Base-by-base conservation (phyloP, 345 rosid species). In the Acer saccharum region DNA sequence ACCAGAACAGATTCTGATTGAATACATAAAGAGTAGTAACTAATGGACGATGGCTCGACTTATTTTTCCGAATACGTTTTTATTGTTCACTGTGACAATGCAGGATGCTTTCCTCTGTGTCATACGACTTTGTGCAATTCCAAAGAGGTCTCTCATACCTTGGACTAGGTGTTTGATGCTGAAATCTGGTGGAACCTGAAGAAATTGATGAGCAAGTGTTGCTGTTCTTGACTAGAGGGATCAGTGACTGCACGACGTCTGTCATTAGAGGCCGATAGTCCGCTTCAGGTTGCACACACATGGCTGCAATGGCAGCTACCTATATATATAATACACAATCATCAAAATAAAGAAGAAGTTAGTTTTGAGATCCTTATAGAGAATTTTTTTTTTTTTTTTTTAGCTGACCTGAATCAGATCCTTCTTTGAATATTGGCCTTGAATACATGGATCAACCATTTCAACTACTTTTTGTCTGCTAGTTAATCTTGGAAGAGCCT, bases 241-340 rank as follows among this genome's bases (percentile, higher is more conserved):
- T 77, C 6, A 95, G 83, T 12, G 98, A 95, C 81, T 95, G 98
- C 32, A 90, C 98, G n/a, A 95, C 93, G 76, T 95, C 98, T n/a
- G 90, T 90, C 93, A 95, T 95, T 55, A 95, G 78, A 25, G 98
- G 98, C 77, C 98, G 82, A 77, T 93, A 95, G 84, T 87, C 95
- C 78, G 98, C 93, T 88, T 93, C 98, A 39, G 89, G 79, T 81
- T 93, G 98, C 75, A 92, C 93, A 72, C 98, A 95, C 86, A 95
- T 84, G 9, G 98, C 95, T 77, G 98, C 98, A 80, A 95, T 90
- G 25, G 98, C 98, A 52, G 98, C 98, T 58, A 92, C 89, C 98
- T 92, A 80, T 66, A 25, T 25, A 25, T 25, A 25, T 25, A n/a
- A 20, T 8, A 8, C 11, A 75, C 21, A 72, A 25, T 55, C 60